A percentile compares a stretch with the other conserved stretches of the same genome.
These are phyloP conservation scores for Agaricus subrufescens DNA, from an alignment of 768 basidiomycete genomes.

Conservation along the genomic window DNA sequence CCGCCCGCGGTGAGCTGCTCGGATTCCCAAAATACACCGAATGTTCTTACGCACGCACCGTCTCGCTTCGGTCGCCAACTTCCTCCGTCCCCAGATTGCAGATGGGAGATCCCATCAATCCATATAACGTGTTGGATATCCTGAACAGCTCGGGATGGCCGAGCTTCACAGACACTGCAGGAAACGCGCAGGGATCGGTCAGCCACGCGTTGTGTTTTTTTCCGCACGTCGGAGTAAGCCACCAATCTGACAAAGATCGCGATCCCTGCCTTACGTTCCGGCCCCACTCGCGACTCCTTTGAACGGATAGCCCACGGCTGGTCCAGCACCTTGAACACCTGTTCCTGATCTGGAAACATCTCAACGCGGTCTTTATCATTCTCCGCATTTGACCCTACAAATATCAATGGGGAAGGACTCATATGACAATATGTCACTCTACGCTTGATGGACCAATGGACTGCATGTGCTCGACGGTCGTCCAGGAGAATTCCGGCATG, in stretches of 20 bases:
- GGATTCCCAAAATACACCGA: too few relatives aligned
- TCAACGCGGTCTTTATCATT: slow-evolving; percentile 24
- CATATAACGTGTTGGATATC: too few relatives aligned
- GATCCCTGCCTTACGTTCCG: neutral
- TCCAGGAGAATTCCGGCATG: neutral
- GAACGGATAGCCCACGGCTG: too few relatives aligned
- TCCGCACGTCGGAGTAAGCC: too few relatives aligned
- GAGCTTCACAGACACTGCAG: too few relatives aligned
- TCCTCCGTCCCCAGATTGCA: slow-evolving; percentile 2
- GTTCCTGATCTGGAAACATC: slow-evolving; percentile 23
- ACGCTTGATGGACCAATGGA: neutral
- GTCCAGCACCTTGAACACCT: neutral
- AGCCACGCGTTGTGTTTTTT: neutral
- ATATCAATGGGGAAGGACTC: too few relatives aligned
- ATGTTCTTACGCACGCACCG: neutral
- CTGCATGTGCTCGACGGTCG: neutral
- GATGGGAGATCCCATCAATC: neutral
- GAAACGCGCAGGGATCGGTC: neutral
- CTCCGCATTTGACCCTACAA: slow-evolving; percentile 25
- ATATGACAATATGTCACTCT: slow-evolving; percentile 1
- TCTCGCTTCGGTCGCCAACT: slow-evolving; percentile 3
- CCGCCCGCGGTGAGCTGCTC: neutral
- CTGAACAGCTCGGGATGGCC: too few relatives aligned
- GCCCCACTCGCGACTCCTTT: neutral
- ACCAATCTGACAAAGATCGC: neutral